These are phyloP conservation scores for Lobosporangium transversale DNA, from an alignment of 192 early-diverging fungal species.

Conservation along the genomic window DNA sequence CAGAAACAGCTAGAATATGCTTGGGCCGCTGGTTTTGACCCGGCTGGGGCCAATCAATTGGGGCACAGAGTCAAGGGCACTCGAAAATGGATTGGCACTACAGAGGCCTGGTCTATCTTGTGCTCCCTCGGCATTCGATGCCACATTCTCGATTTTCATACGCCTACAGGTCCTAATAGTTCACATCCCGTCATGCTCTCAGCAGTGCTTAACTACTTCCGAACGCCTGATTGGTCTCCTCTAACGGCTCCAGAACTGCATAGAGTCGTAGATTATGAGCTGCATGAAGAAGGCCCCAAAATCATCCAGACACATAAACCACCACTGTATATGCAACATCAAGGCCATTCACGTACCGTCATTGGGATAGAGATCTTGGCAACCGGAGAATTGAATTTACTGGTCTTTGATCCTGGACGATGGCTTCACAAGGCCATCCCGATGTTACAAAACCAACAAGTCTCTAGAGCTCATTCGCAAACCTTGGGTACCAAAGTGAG, in stretches of 20 bases:
- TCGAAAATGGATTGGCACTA: conserved; percentile 77
- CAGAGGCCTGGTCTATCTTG: conserved; percentile 72
- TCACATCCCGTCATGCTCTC: conserved; percentile 65
- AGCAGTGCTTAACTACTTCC: conserved; percentile 69
- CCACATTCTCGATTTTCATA: conserved; percentile 73
- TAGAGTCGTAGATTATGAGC: neutral
- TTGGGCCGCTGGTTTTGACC: conserved; percentile 62
- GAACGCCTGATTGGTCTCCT: conserved; percentile 29
- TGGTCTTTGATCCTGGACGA: conserved; percentile 73
- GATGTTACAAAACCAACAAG: neutral
- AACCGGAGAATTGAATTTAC: conserved; percentile 51
- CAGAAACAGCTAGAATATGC: conserved; percentile 39
- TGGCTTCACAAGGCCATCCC: conserved; percentile 44
- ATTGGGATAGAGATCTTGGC: conserved; percentile 67
- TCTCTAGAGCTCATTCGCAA: neutral
- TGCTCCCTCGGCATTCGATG: conserved; percentile 64
- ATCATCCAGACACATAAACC: conserved; percentile 60
- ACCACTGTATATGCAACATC: conserved; percentile 78
- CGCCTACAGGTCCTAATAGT: conserved; percentile 61
- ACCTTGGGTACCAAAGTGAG: conserved; percentile 5
- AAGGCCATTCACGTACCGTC: conserved; percentile 74
- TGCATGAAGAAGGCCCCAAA: neutral
- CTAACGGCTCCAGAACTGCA: conserved; percentile 5
- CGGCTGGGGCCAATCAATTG: conserved; percentile 64
- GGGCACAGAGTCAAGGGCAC: conserved; percentile 62